phyloP scores from a whole-genome alignment of 2,329 filamentous ascomycete genomes.

The Aphanocladium album region DNA sequence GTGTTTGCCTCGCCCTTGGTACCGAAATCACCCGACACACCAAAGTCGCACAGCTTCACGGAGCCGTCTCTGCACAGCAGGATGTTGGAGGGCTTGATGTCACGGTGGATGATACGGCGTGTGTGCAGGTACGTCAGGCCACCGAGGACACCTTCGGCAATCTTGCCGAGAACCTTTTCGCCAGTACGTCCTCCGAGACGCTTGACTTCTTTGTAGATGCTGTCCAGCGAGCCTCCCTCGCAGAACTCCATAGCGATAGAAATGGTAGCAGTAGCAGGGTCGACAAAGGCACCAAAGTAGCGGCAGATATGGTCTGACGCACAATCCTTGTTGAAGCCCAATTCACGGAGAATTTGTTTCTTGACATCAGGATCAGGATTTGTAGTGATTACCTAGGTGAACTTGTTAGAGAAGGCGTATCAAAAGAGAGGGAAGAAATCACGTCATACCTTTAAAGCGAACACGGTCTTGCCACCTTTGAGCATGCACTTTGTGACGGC shows the following conservation, averaged over 20 bases:
- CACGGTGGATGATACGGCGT: conserved; percentile 95
- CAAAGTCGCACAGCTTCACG: conserved; percentile 97
- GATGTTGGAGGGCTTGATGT: conserved; percentile 98
- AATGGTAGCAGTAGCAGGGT: conserved; percentile 92
- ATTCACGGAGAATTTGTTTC: conserved; percentile 93
- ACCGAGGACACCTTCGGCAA: conserved; percentile 89
- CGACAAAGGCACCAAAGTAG: conserved; percentile 96
- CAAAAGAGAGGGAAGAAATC: conserved; percentile 6
- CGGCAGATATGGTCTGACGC: conserved; percentile 93
- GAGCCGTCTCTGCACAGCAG: conserved; percentile 86
- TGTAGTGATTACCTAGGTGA: conserved; percentile 81
- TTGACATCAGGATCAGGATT: conserved; percentile 97
- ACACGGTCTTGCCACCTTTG: conserved; percentile 87
- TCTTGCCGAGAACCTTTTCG: conserved; percentile 95
- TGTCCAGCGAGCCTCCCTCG: conserved; percentile 91
- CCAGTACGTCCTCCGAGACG: conserved; percentile 90
- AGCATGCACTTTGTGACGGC: conserved; percentile 89
- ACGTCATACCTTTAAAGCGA: conserved; percentile 79
- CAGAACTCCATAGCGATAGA: conserved; percentile 99
- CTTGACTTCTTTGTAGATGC: conserved; percentile 96
- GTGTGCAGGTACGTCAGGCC: conserved; percentile 92
- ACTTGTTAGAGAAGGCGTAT: conserved; percentile 15
- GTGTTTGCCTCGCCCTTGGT: conserved; percentile 98
- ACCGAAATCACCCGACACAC: conserved; percentile 94
- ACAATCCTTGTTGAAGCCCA: conserved; percentile 97